phyloP scores from a whole-genome alignment of 768 basidiomycete species.

The Grammothele lineata region DNA sequence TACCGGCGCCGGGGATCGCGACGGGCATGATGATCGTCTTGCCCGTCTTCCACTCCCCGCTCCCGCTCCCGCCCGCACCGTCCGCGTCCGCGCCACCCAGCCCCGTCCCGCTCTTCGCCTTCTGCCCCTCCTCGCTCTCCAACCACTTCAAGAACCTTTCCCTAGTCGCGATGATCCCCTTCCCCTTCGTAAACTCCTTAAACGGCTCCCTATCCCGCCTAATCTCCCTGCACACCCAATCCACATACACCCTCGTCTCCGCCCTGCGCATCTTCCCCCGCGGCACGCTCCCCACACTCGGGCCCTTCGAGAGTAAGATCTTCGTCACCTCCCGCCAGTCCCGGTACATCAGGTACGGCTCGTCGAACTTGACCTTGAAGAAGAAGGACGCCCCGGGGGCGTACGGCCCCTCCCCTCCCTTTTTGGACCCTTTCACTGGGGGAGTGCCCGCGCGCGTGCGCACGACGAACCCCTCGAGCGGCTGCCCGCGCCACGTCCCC shows the following conservation, averaged over 20 bases:
- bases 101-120: slow-evolving; percentile 19
- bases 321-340: slow-evolving; percentile 96
- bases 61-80: no score
- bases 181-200: slow-evolving; percentile 56
- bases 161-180: slow-evolving; percentile 82
- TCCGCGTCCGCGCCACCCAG: slow-evolving; percentile 29
- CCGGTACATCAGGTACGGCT: slow-evolving; percentile 98
- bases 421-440: slow-evolving; percentile 30
- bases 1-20: slow-evolving; percentile 91
- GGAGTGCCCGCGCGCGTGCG: slow-evolving; percentile 59
- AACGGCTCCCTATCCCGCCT: slow-evolving; percentile 55
- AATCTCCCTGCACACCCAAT: slow-evolving; percentile 84
- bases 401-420: no score
- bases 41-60: slow-evolving; percentile 37
- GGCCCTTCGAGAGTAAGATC: slow-evolving; percentile 46
- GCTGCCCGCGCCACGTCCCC: slow-evolving; percentile 79
- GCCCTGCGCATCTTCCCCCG: slow-evolving; percentile 66
- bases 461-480: slow-evolving; percentile 93
- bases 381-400: slow-evolving; percentile 82
- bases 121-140: slow-evolving; percentile 43
- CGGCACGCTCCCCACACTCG: slow-evolving; percentile 39
- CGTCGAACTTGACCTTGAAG: slow-evolving; percentile 99
- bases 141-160: slow-evolving; percentile 76
- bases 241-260: slow-evolving; percentile 76
- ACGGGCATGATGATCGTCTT: slow-evolving; percentile 87